phyloP scores from a whole-genome alignment of 2,329 filamentous ascomycete species.

The Colletotrichum trifolii region DNA sequence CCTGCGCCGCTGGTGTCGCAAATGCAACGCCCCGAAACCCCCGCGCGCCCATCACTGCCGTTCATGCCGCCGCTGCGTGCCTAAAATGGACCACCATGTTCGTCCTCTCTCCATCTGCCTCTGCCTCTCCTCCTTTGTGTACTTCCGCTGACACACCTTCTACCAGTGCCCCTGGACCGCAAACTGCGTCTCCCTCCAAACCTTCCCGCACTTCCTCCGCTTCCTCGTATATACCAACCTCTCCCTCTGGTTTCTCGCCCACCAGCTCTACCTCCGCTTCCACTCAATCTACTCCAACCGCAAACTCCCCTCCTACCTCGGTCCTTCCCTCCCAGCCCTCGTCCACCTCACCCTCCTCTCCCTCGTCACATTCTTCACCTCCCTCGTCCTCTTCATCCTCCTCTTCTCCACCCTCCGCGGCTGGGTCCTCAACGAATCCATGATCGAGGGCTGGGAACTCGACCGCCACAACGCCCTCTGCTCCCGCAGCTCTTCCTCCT shows the following conservation, averaged over 20 bases:
- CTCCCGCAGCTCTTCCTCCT: constrained; percentile 49
- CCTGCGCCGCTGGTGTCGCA: constrained; percentile 74
- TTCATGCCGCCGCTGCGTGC: constrained; percentile 78
- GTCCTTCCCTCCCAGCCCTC: constrained; percentile 71
- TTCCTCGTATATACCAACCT: constrained; percentile 78
- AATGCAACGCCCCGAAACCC: constrained; percentile 80
- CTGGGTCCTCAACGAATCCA: constrained; percentile 77
- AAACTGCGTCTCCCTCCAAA: constrained; percentile 86
- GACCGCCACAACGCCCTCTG: constrained; percentile 71
- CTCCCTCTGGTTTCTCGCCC: constrained; percentile 71
- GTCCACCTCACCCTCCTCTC: constrained; percentile 69
- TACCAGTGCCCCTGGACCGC: constrained; percentile 88
- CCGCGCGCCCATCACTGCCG: constrained; percentile 85
- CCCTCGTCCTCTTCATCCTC: constrained; percentile 73
- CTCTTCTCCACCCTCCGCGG: constrained; percentile 70
- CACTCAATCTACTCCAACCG: constrained; percentile 71
- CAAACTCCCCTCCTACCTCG: constrained; percentile 79
- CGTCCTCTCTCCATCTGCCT: background rate
- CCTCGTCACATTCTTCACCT: constrained; percentile 67
- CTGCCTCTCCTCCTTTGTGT: background rate
- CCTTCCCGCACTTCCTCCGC: constrained; percentile 84
- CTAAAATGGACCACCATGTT: constrained; percentile 55
- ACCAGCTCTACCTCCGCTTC: constrained; percentile 70
- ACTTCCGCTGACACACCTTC: constrained; percentile 32
- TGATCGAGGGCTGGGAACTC: constrained; percentile 83